Evolutionary conservation across 352 stramenopile genomes (phyloP).

Genomic region (Globisporangium emineosum): DNA sequence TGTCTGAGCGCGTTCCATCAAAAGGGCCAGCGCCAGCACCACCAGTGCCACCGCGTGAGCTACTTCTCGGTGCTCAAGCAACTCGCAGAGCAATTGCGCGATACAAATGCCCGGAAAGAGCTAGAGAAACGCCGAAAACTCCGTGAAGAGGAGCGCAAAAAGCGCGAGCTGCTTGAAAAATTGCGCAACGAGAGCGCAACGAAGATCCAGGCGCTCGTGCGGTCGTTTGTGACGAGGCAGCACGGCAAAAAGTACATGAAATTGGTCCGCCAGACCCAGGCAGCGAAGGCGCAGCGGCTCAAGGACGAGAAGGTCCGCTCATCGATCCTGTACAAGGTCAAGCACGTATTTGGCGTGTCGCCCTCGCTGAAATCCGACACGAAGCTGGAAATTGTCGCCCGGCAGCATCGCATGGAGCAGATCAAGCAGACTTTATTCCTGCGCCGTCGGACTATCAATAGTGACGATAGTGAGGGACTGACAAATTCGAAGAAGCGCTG

Average conservation of each 20-base stretch:
- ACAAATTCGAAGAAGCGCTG: slow-evolving; percentile 37
- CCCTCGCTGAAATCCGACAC: slow-evolving; percentile 58
- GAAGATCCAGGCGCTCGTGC: slow-evolving; percentile 38
- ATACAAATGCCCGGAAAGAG: slow-evolving; percentile 28
- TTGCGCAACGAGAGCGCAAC: slow-evolving; percentile 31
- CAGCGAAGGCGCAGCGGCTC: slow-evolving; percentile 33
- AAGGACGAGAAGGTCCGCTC: slow-evolving; percentile 38
- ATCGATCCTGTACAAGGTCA: slow-evolving; percentile 40
- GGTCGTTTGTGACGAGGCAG: slow-evolving; percentile 32
- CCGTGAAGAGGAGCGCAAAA: slow-evolving; percentile 23
- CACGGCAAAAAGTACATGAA: slow-evolving; percentile 45
- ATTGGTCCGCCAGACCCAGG: slow-evolving; percentile 47
- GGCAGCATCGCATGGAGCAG: slow-evolving; percentile 27
- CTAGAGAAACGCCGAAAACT: slow-evolving; percentile 27
- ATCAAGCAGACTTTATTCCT: slow-evolving; percentile 56
- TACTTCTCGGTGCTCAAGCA: slow-evolving; percentile 67
- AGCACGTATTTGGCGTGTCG: slow-evolving; percentile 34
- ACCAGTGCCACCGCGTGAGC: slow-evolving; percentile 52
- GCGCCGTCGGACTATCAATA: slow-evolving; percentile 20
- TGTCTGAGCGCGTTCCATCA: slow-evolving; percentile 53
- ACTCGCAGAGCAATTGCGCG: slow-evolving; percentile 37
- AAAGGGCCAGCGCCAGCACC: slow-evolving; percentile 55
- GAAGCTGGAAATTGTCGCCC: slow-evolving; percentile 35
- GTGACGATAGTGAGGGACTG: slow-evolving; percentile 12
- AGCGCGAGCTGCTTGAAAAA: slow-evolving; percentile 19